Evolutionary conservation across 805 yeast species (phyloP), one percentile per base, ranked within the genome.

Genomic region (Yarrowia sp.): DNA sequence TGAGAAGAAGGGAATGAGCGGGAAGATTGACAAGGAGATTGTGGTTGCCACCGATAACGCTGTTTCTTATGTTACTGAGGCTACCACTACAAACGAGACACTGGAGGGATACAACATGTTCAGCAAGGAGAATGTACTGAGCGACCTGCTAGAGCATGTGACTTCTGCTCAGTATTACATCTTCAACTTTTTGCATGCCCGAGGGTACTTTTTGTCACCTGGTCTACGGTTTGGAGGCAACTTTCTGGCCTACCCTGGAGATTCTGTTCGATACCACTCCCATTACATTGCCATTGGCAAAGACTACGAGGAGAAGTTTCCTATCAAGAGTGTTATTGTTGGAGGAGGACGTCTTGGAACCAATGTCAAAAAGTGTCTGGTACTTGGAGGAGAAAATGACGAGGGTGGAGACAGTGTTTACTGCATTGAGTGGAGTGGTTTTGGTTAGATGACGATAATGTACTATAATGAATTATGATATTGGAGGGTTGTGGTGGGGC

Each of bases 351-450:
- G 99, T 68, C 76, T 93, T 58, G 97, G 97, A 1, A 92, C 98
- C 0, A 88, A 92, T 1, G 98, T 93, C 9, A 93, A 95, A 74
- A 93, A 93, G 74, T 79, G 88, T 21, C 89, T 91, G 88, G 82
- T 89, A 19, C 71, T 79, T 9, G 81, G 81, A 1, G 80, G 75
- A 12, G 33, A 67, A 33, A 54, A 67, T 46, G 62, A 43, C 67
- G 67, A 68, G 17, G 62, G 67, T 1, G 66, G 68, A 9, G 69
- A 76, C 77, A 16, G 77, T 76, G 52, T 82, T 17, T 93, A 84
- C 71, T 88, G 96, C 6, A 78, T 93, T 1, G 97, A 93, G 76
- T 93, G 99, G 99, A 92, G 98, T 0, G 98, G 97, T 0, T 93
- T 93, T 77, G 98, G 97, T 65, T 91, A 48, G 52, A 46, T 11